These are phyloP conservation scores for Diutina pseudorugosa DNA, from an alignment of 1,139 yeast genomes.

Conservation along the genomic window DNA sequence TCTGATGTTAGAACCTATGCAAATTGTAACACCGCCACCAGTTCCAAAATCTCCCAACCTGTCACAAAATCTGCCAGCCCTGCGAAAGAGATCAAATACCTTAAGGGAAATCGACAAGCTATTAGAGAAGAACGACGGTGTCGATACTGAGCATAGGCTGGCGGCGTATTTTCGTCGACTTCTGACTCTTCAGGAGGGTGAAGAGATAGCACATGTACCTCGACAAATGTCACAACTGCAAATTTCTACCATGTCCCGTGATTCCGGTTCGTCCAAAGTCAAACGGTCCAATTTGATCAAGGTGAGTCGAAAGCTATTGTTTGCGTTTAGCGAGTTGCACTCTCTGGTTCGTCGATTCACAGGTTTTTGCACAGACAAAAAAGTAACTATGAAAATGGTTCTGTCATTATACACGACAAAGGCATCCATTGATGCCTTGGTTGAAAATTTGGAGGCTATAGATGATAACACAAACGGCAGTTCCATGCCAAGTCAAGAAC, in stretches of 20 bases:
- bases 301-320: constrained; percentile 44
- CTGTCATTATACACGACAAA: constrained; percentile 44
- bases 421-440: constrained; percentile 45
- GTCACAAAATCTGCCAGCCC: constrained; percentile 10
- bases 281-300: constrained; percentile 22
- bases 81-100: constrained; percentile 19
- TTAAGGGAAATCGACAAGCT: constrained; percentile 27
- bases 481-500: constrained; percentile 14
- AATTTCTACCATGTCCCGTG: not conserved
- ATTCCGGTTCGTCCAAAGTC: not conserved
- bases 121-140: constrained; percentile 22
- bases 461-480: constrained; percentile 24
- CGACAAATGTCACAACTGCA: not conserved
- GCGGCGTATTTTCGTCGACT: constrained; percentile 63
- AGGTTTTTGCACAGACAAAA: constrained; percentile 55
- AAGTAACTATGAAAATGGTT: constrained; percentile 46
- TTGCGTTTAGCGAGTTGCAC: constrained; percentile 58
- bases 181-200: constrained; percentile 49
- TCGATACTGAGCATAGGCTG: constrained; percentile 35
- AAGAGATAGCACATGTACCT: not conserved
- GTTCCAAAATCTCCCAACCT: not conserved
- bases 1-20: constrained; percentile 16
- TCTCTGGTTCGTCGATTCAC: constrained; percentile 55
- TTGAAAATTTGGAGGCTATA: constrained; percentile 45
- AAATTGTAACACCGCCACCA: constrained; percentile 11